Evolutionary conservation across 495 filamentous ascomycete genomes (phyloP).

Genomic region (Pseudomonodictys pantanalensis): DNA sequence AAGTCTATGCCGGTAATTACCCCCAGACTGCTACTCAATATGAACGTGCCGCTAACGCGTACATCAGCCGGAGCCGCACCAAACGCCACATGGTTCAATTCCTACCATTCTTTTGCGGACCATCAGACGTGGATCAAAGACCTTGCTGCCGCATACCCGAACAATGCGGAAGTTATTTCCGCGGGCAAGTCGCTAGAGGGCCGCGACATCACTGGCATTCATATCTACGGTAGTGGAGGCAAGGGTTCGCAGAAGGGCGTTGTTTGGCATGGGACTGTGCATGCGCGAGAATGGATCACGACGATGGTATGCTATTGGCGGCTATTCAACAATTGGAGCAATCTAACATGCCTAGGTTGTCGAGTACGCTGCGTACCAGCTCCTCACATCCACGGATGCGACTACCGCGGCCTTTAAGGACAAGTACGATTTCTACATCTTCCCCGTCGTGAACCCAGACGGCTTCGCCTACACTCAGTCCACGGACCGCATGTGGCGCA

Average conservation of each 20-base stretch:
- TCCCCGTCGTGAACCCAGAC: constrained; percentile 63
- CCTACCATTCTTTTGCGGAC: constrained; percentile 57
- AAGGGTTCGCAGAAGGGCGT: constrained; percentile 57
- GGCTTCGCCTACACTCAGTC: constrained; percentile 64
- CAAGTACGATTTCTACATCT: constrained; percentile 62
- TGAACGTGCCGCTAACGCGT: constrained; percentile 15
- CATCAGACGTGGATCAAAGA: constrained; percentile 55
- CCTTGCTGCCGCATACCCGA: constrained; percentile 48
- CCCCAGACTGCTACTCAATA: not conserved
- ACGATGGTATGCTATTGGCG: constrained; percentile 47
- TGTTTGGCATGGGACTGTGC: constrained; percentile 60
- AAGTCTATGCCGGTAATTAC: constrained; percentile 29
- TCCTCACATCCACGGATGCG: constrained; percentile 47
- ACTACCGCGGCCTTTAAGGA: constrained; percentile 48
- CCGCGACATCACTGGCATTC: constrained; percentile 55
- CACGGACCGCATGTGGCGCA: constrained; percentile 59
- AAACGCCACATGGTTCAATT: constrained; percentile 53
- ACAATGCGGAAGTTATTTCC: constrained; percentile 53
- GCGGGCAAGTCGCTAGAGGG: constrained; percentile 53
- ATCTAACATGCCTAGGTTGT: constrained; percentile 39
- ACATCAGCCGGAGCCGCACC: constrained; percentile 19
- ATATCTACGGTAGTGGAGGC: constrained; percentile 55
- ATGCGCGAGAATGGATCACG: constrained; percentile 65
- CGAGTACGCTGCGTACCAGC: constrained; percentile 57
- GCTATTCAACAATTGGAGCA: too few relatives aligned